Percentiles rank a stretch among this genome's conserved stretches.
Conservation (phyloP, 2,329 filamentous ascomycete species). For the Kalaharituber pfeilii region DNA sequence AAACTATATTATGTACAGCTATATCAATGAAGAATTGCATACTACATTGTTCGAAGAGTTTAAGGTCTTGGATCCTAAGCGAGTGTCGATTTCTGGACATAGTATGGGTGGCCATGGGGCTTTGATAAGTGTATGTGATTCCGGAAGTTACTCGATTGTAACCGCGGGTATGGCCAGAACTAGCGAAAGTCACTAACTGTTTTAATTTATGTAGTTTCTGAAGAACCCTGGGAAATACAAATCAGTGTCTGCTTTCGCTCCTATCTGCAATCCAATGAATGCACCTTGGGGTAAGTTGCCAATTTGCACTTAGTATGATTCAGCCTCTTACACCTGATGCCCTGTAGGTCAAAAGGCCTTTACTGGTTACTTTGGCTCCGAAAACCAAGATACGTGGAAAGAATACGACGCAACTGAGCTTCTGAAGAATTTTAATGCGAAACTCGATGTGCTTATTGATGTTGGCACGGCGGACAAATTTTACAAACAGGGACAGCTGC, state of each 20-base stretch:
- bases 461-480: constrained; percentile 84
- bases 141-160: not conserved
- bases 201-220: constrained; percentile 53
- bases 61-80: constrained; percentile 47
- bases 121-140: constrained; percentile 50
- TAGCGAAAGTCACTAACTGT: not conserved
- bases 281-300: constrained; percentile 53
- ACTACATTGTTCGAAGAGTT: constrained; percentile 54
- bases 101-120: constrained; percentile 97
- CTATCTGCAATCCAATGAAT: constrained; percentile 67
- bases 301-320: not conserved
- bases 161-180: not conserved
- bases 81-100: constrained; percentile 78
- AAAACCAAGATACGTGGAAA: constrained; percentile 65
- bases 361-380: constrained; percentile 65
- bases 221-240: constrained; percentile 82
- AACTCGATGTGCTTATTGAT: constrained; percentile 41
- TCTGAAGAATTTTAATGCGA: constrained; percentile 52
- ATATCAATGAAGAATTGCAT: constrained; percentile 80
- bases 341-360: constrained; percentile 59
- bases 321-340: no score
- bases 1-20: constrained; percentile 89
- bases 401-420: constrained; percentile 72
- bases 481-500: constrained; percentile 80
- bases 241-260: constrained; percentile 76